These are phyloP conservation scores for Euphorbia tirucalli DNA, from an alignment of 345 rosid species.

Conservation along the genomic window DNA sequence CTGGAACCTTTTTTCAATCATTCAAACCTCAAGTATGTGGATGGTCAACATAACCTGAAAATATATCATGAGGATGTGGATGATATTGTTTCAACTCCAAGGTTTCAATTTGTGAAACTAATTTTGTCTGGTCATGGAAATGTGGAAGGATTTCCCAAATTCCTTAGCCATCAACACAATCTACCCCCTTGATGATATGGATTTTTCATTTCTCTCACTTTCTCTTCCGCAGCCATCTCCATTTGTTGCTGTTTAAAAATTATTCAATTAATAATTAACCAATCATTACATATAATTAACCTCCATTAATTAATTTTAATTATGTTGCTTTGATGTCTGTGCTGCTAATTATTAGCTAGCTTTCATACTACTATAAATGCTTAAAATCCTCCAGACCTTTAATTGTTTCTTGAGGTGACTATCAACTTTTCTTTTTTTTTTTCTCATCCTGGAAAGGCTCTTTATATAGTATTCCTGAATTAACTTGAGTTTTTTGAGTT, in stretches of 20 bases:
- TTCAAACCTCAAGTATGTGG: not conserved
- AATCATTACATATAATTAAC: not conserved
- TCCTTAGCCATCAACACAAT: not conserved
- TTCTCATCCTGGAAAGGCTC: too few species aligned
- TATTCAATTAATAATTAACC: too few species aligned
- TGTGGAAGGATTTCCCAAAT: not conserved
- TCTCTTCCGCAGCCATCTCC: slow-evolving; percentile 48
- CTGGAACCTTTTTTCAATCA: not conserved
- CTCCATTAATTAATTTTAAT: too few species aligned
- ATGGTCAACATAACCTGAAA: not conserved
- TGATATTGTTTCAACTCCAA: not conserved
- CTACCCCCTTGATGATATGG: not conserved
- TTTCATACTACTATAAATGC: too few species aligned
- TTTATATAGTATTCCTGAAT: too few species aligned
- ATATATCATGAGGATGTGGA: not conserved
- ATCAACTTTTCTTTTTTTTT: too few species aligned
- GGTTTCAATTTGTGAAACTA: not conserved
- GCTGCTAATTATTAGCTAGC: too few species aligned
- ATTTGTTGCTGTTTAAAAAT: slow-evolving; percentile 46
- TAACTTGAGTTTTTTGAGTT: too few species aligned
- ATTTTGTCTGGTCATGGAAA: not conserved
- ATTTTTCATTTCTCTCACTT: not conserved
- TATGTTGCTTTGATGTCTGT: too few species aligned
- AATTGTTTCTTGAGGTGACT: too few species aligned
- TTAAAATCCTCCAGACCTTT: too few species aligned